Conservation (phyloP, 2,329 filamentous ascomycete genomes). For the Gremmenia infestans region DNA sequence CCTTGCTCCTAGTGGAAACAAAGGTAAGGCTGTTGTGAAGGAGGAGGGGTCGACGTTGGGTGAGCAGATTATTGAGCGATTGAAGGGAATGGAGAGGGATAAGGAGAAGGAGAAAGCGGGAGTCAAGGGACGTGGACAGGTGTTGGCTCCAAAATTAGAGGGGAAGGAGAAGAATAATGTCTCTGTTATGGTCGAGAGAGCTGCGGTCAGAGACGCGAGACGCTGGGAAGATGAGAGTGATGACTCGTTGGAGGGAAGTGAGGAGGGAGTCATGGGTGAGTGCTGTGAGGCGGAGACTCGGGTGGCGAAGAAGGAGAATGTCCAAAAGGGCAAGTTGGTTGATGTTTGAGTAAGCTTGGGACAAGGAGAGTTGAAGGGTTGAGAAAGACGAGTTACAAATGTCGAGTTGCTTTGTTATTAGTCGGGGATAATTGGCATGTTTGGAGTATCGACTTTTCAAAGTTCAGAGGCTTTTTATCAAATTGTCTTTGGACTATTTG, state of each 20-base stretch:
- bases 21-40: neutral
- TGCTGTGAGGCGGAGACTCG: too few species aligned
- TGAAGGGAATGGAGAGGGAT: slow-evolving; percentile 14
- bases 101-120: slow-evolving; percentile 6
- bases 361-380: neutral
- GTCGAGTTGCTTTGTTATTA: too few species aligned
- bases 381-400: neutral
- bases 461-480: too few species aligned
- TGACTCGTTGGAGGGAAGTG: too few species aligned
- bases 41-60: neutral
- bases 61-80: slow-evolving; percentile 13
- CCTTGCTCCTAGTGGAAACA: neutral
- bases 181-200: neutral
- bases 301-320: too few species aligned
- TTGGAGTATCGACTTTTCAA: too few species aligned
- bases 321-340: slow-evolving; percentile 18
- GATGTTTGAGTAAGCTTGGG: slow-evolving; percentile 17
- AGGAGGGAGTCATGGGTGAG: too few species aligned
- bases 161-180: neutral
- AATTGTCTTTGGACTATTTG: too few species aligned
- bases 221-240: too few species aligned
- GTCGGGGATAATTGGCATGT: too few species aligned
- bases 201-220: too few species aligned
- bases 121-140: neutral
- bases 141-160: neutral